Conservation (phyloP, 2,329 filamentous ascomycete genomes). For the Penicillium rolfsii region DNA sequence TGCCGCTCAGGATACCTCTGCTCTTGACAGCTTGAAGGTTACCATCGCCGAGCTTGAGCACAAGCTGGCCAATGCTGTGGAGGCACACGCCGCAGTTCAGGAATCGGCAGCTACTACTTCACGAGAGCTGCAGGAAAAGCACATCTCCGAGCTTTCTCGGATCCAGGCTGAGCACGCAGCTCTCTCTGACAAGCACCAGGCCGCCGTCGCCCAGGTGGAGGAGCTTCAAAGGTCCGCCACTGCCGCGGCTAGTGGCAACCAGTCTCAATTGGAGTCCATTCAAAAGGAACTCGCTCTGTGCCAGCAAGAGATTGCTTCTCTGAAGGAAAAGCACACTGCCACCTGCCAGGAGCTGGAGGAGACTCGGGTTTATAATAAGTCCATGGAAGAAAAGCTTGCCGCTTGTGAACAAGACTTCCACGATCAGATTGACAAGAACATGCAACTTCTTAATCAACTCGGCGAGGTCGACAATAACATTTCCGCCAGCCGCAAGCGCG, state of each 20-base stretch:
- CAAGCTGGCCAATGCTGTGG: slow-evolving; percentile 62
- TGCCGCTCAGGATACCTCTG: slow-evolving; percentile 43
- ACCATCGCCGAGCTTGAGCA: slow-evolving; percentile 61
- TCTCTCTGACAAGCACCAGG: slow-evolving; percentile 47
- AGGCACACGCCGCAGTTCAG: slow-evolving; percentile 45
- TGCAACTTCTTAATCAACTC: slow-evolving; percentile 45
- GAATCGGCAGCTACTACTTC: slow-evolving; percentile 40
- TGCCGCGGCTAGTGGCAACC: slow-evolving; percentile 73
- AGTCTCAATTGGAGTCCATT: slow-evolving; percentile 68
- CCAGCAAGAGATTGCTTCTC: slow-evolving; percentile 38
- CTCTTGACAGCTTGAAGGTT: slow-evolving; percentile 44
- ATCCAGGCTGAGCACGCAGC: slow-evolving; percentile 48
- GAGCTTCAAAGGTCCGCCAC: slow-evolving; percentile 77
- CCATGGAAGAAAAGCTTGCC: slow-evolving; percentile 39
- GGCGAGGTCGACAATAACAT: slow-evolving; percentile 44
- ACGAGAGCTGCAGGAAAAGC: slow-evolving; percentile 33
- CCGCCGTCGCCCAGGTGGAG: slow-evolving; percentile 63
- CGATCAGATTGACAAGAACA: slow-evolving; percentile 47
- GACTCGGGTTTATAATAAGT: slow-evolving; percentile 32
- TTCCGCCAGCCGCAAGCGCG: slow-evolving; percentile 40
- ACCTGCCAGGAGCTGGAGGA: slow-evolving; percentile 39
- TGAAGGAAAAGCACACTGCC: slow-evolving; percentile 38
- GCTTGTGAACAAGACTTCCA: slow-evolving; percentile 43
- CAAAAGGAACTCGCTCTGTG: slow-evolving; percentile 55
- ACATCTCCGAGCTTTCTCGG: slow-evolving; percentile 53